phyloP scores from a whole-genome alignment of 352 stramenopile genomes.

The Pseudoperonospora humuli region DNA sequence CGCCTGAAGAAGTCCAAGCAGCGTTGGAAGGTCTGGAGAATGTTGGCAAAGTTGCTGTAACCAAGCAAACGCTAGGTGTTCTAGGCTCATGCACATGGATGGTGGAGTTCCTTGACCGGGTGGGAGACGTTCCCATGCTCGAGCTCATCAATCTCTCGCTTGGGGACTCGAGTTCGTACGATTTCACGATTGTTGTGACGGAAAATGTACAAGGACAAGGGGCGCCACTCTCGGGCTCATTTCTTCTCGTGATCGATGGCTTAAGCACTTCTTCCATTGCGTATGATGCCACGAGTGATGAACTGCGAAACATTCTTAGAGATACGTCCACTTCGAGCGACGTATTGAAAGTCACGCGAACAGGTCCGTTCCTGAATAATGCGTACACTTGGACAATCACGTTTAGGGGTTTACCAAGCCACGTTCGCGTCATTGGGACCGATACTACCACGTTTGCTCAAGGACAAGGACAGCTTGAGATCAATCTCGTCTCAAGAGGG shows the following conservation, averaged over 20 bases:
- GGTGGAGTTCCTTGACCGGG: constrained; percentile 47
- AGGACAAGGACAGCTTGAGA: constrained; percentile 18
- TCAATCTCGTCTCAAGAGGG: constrained; percentile 16
- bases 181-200: constrained; percentile 32
- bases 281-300: constrained; percentile 30
- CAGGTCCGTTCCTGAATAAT: constrained; percentile 37
- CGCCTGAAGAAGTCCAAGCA: constrained; percentile 27
- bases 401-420: constrained; percentile 29
- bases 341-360: constrained; percentile 16
- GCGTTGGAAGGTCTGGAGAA: constrained; percentile 44
- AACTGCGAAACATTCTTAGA: constrained; percentile 20
- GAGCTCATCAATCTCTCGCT: constrained; percentile 36
- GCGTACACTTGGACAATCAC: constrained; percentile 33
- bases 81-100: constrained; percentile 46
- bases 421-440: constrained; percentile 18
- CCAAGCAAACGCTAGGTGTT: constrained; percentile 19
- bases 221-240: constrained; percentile 30
- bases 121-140: constrained; percentile 44
- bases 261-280: constrained; percentile 7
- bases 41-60: constrained; percentile 28
- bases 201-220: constrained; percentile 43
- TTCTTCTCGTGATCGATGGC: constrained; percentile 37
- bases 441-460: constrained; percentile 13
- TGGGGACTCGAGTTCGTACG: constrained; percentile 32
- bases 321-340: constrained; percentile 3